These are phyloP conservation scores for Coemansia asiatica DNA, from an alignment of 192 early-diverging fungal genomes.

Conservation along the genomic window DNA sequence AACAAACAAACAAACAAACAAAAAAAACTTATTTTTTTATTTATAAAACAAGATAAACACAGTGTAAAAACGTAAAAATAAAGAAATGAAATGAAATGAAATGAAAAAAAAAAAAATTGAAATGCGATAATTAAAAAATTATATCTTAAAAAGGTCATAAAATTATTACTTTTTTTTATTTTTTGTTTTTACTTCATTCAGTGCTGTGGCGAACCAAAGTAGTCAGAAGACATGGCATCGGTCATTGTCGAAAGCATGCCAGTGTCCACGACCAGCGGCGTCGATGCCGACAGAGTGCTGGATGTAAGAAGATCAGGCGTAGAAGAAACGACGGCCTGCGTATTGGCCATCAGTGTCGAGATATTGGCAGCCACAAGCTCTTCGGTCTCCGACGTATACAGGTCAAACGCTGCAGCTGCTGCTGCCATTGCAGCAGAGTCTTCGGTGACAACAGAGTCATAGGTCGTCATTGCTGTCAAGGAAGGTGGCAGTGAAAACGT, in stretches of 20 bases:
- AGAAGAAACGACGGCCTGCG: slow-evolving; percentile 1
- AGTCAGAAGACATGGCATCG: not conserved
- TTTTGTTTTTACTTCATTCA: no score
- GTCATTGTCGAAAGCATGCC: slow-evolving; percentile 2
- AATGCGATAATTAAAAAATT: not conserved
- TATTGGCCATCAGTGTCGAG: slow-evolving; percentile 27
- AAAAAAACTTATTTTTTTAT: no score
- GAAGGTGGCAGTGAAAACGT: slow-evolving; percentile 24
- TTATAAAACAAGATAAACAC: no score
- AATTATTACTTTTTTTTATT: slow-evolving; percentile 5
- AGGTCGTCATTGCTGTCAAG: slow-evolving; percentile 5
- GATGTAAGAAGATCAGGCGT: slow-evolving; percentile 4
- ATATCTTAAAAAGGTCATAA: no score
- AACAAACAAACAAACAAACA: no score
- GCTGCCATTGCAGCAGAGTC: slow-evolving; percentile 8
- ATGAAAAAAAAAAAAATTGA: not conserved
- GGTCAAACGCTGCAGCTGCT: slow-evolving; percentile 23
- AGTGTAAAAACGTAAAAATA: not conserved
- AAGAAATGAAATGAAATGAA: not conserved
- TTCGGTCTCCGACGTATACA: slow-evolving; percentile 36
- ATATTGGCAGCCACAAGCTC: slow-evolving; percentile 40
- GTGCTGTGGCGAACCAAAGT: slow-evolving; percentile 1
- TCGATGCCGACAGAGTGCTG: not conserved
- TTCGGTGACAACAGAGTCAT: slow-evolving; percentile 1
- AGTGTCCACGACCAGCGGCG: slow-evolving; percentile 1